Conservation (phyloP, 768 basidiomycete genomes). For the Cystofilobasidium bisporidii region DNA sequence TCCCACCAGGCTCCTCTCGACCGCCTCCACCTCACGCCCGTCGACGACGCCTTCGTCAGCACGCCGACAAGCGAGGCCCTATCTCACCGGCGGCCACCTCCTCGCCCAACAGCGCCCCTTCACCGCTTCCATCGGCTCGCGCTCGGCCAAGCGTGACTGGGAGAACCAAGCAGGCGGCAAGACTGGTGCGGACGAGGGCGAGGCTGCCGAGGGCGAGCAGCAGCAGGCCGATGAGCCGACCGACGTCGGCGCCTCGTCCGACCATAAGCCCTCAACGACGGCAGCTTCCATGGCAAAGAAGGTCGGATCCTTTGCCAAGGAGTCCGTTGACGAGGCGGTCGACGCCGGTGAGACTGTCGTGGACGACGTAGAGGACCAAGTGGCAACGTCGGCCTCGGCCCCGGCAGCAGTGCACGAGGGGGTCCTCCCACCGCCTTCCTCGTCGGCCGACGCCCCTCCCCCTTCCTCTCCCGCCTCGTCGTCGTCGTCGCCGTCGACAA, state of each 20-base stretch:
- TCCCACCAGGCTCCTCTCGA: neutral
- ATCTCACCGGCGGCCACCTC: neutral
- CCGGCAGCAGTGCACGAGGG: neutral
- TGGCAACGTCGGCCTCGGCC: no score
- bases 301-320: neutral
- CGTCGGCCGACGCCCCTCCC: neutral
- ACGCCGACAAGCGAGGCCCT: neutral
- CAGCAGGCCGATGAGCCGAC: no score
- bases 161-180: neutral
- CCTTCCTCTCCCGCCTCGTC: conserved; percentile 1
- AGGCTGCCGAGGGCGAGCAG: neutral
- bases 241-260: no score
- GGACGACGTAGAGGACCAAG: no score
- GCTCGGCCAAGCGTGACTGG: conserved; percentile 4
- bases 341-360: neutral
- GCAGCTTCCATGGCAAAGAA: neutral
- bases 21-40: no score
- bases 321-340: neutral
- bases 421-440: neutral
- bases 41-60: neutral
- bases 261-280: no score
- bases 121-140: neutral
- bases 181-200: neutral
- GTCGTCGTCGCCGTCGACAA: no score
- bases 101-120: neutral